Evolutionary conservation across 805 yeast genomes (phyloP), one percentile per base, ranked within the genome.

Genomic region (Torulaspora maleeae): DNA sequence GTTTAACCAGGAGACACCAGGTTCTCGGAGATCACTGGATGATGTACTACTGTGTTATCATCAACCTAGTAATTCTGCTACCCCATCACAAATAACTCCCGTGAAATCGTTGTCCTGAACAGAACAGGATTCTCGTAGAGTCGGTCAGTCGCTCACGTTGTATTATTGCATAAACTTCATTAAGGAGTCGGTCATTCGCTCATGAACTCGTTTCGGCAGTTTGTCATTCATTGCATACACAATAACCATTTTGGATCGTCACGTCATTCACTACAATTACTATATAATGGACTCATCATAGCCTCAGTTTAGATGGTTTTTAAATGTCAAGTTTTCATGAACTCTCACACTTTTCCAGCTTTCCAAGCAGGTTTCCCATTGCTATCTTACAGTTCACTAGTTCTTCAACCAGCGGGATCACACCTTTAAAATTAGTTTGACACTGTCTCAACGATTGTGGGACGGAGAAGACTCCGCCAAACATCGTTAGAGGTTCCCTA

Each of bases 401-500:
- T 33, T 60, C 55, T 8, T 47, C 41, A 15, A 60, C 40, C 9
- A 61, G 17, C 2, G 55, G 56, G 5, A 58, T 46, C 13, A 47
- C 46, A 25, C 60, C 55, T 46, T 55, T 58, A 36, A 61, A 63
- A 27, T 54, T 50, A 17, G 53, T 36, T 41, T 63, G 67, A 25
- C 53, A 53, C 32, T 55, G 56, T 42, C 64, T 51, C 34, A 63
- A 35, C 15, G 60, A 52, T 1, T 44, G 32, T 11, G 68, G 68
- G 3, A 56, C 45, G 4, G 59, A 47, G 12, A 63, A 48, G 3
- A 52, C 59, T 10, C 59, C 64, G 1, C 65, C 66, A 50, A 63
- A 63, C 68, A 63, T 63, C 6, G 38, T 38, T 6, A 63, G 51
- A 7, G 68, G 66, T 34, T 63, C 62, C n/a, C 38, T 41, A 9